Evolutionary conservation across 78 protist genomes (phyloP), one percentile per base, ranked within the genome.

Genomic region (Dictyostelium purpureum): DNA sequence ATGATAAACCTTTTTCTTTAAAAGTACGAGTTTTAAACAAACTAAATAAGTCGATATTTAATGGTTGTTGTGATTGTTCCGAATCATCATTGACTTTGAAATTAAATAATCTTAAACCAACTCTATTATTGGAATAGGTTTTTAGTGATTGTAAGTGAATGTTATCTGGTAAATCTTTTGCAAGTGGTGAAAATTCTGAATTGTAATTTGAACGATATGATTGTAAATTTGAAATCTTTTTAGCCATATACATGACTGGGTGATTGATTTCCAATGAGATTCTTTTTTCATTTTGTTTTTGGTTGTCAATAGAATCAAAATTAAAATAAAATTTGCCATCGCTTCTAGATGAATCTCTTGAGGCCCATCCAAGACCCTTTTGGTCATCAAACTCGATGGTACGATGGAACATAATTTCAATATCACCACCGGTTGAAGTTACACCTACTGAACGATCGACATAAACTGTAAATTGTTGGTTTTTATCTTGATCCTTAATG

Each of bases 321-420:
- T 47, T 51, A 4, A 85, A 74, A 45, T 85, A 85, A 4, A 85
- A 4, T 59, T 73, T 85, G n/a, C 65, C 92, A 35, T 85, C 83
- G 40, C 51, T 38, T 73, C 82, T 73, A 9, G 76, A 26, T n/a
- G 9, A 24, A 35, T 85, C 92, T 16, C 19, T 56, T 11, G 28
- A 37, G 14, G 92, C 82, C 43, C 38, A 43, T 0, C 6, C 35
- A 2, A 85, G 21, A 45, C 95, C 95, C 4, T 69, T 73, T 7
- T 66, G 18, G 74, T 92, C 95, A 54, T 92, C 95, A 6, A 47
- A 69, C 0, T 31, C 11, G 9, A 70, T 33, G 1, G 51, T 92
- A 33, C 95, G 28, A 63, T 92, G 95, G 43, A 92, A 28, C 95
- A 92, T 92, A 19, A 83, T 74, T 33, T 92, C 95, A 14, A 92